Evolutionary conservation across 1,139 yeast species (phyloP), one percentile per base, ranked within the genome.

Genomic region (Saccharomyces hybrid): DNA sequence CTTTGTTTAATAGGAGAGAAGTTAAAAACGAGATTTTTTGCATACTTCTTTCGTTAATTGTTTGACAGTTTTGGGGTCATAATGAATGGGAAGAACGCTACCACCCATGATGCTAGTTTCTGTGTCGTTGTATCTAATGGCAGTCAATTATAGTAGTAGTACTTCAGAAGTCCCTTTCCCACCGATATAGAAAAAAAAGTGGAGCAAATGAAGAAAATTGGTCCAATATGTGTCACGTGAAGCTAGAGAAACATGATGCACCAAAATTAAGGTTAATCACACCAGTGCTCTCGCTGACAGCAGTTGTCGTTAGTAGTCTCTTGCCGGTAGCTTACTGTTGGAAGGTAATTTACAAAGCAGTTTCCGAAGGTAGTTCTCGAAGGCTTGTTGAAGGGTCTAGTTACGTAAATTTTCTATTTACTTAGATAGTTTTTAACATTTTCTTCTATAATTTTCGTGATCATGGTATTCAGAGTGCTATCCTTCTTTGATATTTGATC

Each of bases 401-500:
- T 19, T 19, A 19, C 19, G 19, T 19, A 19, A 19, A 5, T n/a
- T 46, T 23, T 11, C 13, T 48, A 50, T 49, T 42, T 48, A 42
- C 51, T 38, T 48, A 62, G 46, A 50, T 56, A 53, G 47, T 62
- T 46, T 44, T 57, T 53, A 13, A 68, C 52, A 48, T 61, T 65
- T 7, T 55, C 59, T n/a, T 66, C 69, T 14, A 68, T 55, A 19
- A 67, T 48, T 47, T 59, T 64, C 7, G 54, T 53, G 32, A 66
- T 55, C 47, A 63, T 51, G 23, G 53, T 54, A 51, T 57, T 58
- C 52, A 67, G 48, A n/a, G 60, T 52, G 27, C 69, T 63, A 14
- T 58, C 51, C n/a, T 61, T 57, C 51, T 78, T 76, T 25, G 69
- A 69, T 31, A 86, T 74, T 68, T 86, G 88, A 41, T 78, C 76